Percentiles rank a stretch among this genome's conserved stretches.
These are phyloP conservation scores for Rhodotorula sp. DNA, from an alignment of 1,284 basidiomycete species.

Conservation along the genomic window DNA sequence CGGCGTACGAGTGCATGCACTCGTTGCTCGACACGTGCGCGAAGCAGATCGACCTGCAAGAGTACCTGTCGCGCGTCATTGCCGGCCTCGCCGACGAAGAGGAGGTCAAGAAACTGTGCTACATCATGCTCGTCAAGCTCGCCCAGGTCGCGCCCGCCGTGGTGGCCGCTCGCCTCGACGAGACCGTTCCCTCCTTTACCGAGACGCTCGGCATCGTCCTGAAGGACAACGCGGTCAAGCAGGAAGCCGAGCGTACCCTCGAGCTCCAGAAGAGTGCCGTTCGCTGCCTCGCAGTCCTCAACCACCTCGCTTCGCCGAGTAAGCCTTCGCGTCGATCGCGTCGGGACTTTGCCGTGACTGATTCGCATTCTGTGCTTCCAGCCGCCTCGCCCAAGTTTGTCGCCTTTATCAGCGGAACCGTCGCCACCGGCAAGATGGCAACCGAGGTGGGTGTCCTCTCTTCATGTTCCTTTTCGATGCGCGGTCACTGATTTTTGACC, in stretches of 20 bases:
- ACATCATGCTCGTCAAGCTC: constrained; percentile 90
- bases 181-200: constrained; percentile 74
- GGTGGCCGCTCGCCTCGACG: constrained; percentile 68
- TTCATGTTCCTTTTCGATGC: background rate
- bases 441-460: constrained; percentile 13
- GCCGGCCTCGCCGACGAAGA: constrained; percentile 85
- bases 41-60: constrained; percentile 75
- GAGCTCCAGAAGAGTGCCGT: constrained; percentile 51
- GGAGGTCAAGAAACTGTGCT: constrained; percentile 94
- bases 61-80: constrained; percentile 78
- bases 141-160: constrained; percentile 78
- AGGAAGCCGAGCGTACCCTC: constrained; percentile 84
- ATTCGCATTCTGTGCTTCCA: background rate
- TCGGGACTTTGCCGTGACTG: too few relatives aligned
- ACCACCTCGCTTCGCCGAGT: constrained; percentile 19
- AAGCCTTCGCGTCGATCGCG: too few relatives aligned
- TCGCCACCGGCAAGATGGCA: constrained; percentile 23
- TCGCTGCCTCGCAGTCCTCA: constrained; percentile 39
- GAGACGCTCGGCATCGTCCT: constrained; percentile 63
- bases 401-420: constrained; percentile 13
- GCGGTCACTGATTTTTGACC: background rate
- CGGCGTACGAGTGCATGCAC: constrained; percentile 96
- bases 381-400: constrained; percentile 30
- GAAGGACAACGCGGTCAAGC: constrained; percentile 91
- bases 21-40: constrained; percentile 90